A percentile compares a stretch with the other conserved stretches of the same genome.
phyloP scores from a whole-genome alignment of 176 grass and related monocot species.

The Eragrostis nindensis region DNA sequence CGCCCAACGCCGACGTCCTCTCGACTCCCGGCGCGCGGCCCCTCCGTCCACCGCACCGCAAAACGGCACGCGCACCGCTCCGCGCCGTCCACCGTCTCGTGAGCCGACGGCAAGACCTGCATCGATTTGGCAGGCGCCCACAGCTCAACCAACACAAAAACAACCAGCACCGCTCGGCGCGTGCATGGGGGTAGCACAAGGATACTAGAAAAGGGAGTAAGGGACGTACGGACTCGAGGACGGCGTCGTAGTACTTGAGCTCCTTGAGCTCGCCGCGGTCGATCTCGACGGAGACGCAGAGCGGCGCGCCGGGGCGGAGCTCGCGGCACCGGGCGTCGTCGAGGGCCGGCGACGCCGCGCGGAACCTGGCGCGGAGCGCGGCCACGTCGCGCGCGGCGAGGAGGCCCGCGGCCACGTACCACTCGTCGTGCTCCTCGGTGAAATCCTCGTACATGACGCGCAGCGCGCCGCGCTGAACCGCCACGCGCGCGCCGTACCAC shows the following conservation, averaged over 20 bases:
- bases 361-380: constrained; percentile 48
- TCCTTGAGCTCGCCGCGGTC: not conserved
- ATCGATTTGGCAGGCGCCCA: not conserved
- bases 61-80: constrained; percentile 51
- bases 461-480: constrained; percentile 30
- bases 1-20: constrained; percentile 29
- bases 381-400: constrained; percentile 6
- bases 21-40: not conserved
- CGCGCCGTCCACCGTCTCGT: constrained; percentile 29
- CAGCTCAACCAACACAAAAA: not conserved
- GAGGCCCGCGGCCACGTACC: constrained; percentile 33
- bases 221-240: constrained; percentile 46
- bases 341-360: not conserved
- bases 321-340: constrained; percentile 51
- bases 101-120: constrained; percentile 30
- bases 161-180: too few relatives aligned
- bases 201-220: too few relatives aligned
- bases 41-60: constrained; percentile 34
- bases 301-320: constrained; percentile 28
- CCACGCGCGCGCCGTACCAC: constrained; percentile 49
- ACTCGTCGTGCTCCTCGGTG: constrained; percentile 42
- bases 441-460: constrained; percentile 60
- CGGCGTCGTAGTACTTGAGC: constrained; percentile 47
- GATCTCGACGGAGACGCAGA: constrained; percentile 48
- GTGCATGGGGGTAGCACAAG: too few relatives aligned